Percentiles rank a stretch among this genome's conserved stretches.
phyloP scores from a whole-genome alignment of 129 eudicot genomes.

The Flaveria linearis region DNA sequence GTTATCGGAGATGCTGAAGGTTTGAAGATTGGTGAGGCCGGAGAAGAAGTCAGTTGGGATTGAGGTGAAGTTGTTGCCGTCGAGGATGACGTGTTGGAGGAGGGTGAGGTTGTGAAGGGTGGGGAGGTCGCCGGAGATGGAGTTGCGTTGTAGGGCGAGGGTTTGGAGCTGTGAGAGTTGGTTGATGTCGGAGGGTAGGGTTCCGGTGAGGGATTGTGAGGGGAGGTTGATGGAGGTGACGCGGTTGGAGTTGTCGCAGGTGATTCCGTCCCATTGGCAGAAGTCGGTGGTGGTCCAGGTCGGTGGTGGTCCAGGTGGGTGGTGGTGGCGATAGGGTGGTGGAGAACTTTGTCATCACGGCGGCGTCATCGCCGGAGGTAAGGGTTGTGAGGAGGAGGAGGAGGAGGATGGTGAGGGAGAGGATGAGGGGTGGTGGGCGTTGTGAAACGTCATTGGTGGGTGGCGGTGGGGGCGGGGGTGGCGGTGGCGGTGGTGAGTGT shows the following conservation, averaged over 20 bases:
- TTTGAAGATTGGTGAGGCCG: slow-evolving; percentile 38
- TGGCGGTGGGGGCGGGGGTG: too few relatives aligned
- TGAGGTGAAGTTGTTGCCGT: slow-evolving; percentile 41
- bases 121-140: slow-evolving; percentile 32
- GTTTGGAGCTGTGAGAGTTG: slow-evolving; percentile 39
- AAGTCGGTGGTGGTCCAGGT: background rate
- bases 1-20: slow-evolving; percentile 34
- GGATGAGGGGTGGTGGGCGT: too few relatives aligned
- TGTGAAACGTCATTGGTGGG: too few relatives aligned
- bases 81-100: slow-evolving; percentile 32
- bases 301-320: background rate
- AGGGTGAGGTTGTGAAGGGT: slow-evolving; percentile 23
- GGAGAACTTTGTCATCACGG: background rate
- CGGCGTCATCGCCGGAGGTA: slow-evolving; percentile 3
- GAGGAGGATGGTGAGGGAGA: too few relatives aligned
- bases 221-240: slow-evolving; percentile 42
- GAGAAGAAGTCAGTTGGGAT: slow-evolving; percentile 28
- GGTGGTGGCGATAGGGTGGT: background rate
- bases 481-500: too few relatives aligned
- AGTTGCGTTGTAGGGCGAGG: slow-evolving; percentile 39
- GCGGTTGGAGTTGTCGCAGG: slow-evolving; percentile 12
- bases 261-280: slow-evolving; percentile 13
- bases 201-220: slow-evolving; percentile 42
- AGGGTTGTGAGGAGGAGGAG: background rate
- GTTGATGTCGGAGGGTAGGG: slow-evolving; percentile 36